These are phyloP conservation scores for Talaromyces sp. DNA, from an alignment of 2,329 filamentous ascomycete species.

Conservation along the genomic window DNA sequence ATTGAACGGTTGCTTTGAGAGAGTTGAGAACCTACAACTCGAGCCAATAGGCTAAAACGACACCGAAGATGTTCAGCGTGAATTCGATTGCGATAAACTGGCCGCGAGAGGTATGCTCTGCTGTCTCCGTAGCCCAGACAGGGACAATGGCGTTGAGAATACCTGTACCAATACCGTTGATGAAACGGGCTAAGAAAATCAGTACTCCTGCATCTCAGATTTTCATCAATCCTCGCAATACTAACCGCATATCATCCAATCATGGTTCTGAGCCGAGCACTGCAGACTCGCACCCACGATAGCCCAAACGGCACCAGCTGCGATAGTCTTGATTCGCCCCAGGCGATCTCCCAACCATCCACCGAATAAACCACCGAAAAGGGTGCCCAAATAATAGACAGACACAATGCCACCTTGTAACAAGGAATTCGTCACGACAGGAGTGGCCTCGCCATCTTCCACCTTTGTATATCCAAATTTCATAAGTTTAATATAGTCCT, in stretches of 20 bases:
- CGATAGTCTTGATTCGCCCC: conserved; percentile 67
- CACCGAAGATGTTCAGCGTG: conserved; percentile 72
- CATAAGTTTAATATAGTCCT: conserved; percentile 67
- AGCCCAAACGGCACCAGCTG: conserved; percentile 60
- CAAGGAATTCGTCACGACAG: conserved; percentile 61
- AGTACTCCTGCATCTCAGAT: conserved; percentile 2
- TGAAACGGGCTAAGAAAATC: conserved; percentile 51
- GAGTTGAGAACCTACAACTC: conserved; percentile 46
- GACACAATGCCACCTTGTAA: conserved; percentile 66
- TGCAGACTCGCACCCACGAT: conserved; percentile 66
- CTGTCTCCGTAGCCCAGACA: conserved; percentile 71
- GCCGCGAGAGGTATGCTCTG: conserved; percentile 68
- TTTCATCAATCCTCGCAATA: neutral
- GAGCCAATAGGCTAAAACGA: conserved; percentile 65
- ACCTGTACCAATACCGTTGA: conserved; percentile 70
- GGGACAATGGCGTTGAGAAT: conserved; percentile 71
- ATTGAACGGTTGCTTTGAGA: neutral
- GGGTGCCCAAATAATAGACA: conserved; percentile 62
- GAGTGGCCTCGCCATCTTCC: conserved; percentile 45
- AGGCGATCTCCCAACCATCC: conserved; percentile 66
- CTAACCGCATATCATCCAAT: conserved; percentile 71
- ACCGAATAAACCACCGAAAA: conserved; percentile 65
- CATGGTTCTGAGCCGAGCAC: conserved; percentile 64
- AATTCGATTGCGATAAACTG: conserved; percentile 73
- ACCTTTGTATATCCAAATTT: conserved; percentile 63